Base-by-base conservation (phyloP, 2,329 filamentous ascomycete genomes). In the Didymella pomorum region DNA sequence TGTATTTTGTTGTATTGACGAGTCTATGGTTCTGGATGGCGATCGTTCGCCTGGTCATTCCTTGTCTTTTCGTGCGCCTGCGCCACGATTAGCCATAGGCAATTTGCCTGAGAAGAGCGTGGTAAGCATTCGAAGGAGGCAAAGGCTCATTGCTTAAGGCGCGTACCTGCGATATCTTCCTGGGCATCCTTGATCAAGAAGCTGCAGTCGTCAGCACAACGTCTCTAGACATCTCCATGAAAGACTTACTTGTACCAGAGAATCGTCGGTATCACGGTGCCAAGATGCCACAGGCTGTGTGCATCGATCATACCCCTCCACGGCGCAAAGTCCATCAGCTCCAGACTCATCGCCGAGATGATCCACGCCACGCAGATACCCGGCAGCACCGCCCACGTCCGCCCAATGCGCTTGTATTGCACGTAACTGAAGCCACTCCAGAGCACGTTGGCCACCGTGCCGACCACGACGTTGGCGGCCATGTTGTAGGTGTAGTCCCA, bases 401-500 rank as follows among this genome's bases (percentile, higher is more conserved):
- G 86, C 44, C 87, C 86, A 18, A 89, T 86, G 76, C 87, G 87
- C 63, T 83, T 82, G 78, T 94, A 98, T 67, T 89, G 85, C 64
- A 81, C 80, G 67, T 90, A 86, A 74, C 90, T 93, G 78, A 96
- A 97, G 77, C 86, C 90, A 42, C 84, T 91, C 95, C 95, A 98
- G 57, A 98, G 79, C 4, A 88, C 51, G 70, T 98, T 97, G 73
- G 93, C 89, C 4, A 93, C 76, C 39, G 93, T 81, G 3, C 95
- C 95, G 11, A 90, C 86, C 3, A 85, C 87, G 20, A 99, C 91
- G 71, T 98, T 99, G 50, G 93, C 95, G 1, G 90, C 87, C 93
- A 99, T 98, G 76, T 99, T 99, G 80, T 99, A 99, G 5, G 89
- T 90, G 76, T 99, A 99, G 77, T 98, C 91, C 91, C 95, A 99